A percentile compares a stretch with the other conserved stretches of the same genome.
phyloP scores from a whole-genome alignment of 2,329 filamentous ascomycete species.

The Cadophora gregata region DNA sequence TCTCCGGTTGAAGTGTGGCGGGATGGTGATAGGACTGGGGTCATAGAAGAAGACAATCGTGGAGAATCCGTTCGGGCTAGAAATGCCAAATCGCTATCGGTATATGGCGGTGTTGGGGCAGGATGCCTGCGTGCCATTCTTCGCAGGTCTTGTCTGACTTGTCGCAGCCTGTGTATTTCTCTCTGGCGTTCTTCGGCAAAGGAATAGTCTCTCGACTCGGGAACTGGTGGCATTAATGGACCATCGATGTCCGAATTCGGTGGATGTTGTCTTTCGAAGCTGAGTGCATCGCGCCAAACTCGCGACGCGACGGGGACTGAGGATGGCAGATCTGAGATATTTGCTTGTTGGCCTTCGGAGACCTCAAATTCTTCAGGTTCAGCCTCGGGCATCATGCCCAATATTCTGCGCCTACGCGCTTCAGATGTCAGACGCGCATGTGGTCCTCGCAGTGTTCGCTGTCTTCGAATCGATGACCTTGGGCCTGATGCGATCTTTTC shows the following conservation, averaged over 20 bases:
- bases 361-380: slow-evolving; percentile 31
- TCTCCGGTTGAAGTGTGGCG: slow-evolving; percentile 20
- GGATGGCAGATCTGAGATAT: background rate
- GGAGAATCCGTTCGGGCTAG: slow-evolving; percentile 30
- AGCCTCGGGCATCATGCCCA: slow-evolving; percentile 28
- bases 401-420: slow-evolving; percentile 35
- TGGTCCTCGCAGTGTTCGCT: slow-evolving; percentile 33
- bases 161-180: slow-evolving; percentile 31
- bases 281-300: slow-evolving; percentile 32
- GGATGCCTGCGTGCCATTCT: slow-evolving; percentile 34
- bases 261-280: slow-evolving; percentile 33
- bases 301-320: slow-evolving; percentile 24
- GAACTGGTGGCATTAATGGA: slow-evolving; percentile 41
- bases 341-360: slow-evolving; percentile 25
- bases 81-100: slow-evolving; percentile 32
- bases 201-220: slow-evolving; percentile 40
- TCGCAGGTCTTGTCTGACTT: slow-evolving; percentile 33
- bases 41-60: slow-evolving; percentile 30
- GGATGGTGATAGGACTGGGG: slow-evolving; percentile 31
- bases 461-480: slow-evolving; percentile 43
- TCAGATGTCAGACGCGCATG: slow-evolving; percentile 33
- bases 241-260: slow-evolving; percentile 34
- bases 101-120: slow-evolving; percentile 38
- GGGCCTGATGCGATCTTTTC: slow-evolving; percentile 40
- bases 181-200: slow-evolving; percentile 33